A percentile compares a stretch with the other conserved stretches of the same genome.
These are phyloP conservation scores for Chlamydomonas sp. DNA, from an alignment of 139 green algal genomes.

Conservation along the genomic window DNA sequence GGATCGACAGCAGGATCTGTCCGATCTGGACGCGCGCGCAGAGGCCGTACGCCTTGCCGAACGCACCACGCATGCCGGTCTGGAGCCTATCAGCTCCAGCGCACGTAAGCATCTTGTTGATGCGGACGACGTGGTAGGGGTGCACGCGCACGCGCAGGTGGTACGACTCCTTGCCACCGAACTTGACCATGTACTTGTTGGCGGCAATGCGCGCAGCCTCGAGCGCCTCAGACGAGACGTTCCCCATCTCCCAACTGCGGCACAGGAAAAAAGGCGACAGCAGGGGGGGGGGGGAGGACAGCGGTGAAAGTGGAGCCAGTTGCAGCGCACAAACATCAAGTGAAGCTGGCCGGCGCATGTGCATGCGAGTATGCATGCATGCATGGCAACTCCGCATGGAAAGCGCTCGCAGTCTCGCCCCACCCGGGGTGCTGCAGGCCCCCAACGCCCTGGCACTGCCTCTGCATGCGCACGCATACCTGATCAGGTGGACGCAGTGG, in stretches of 20 bases:
- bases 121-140: conserved; percentile 98
- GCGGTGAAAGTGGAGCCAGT: no score
- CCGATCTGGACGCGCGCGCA: conserved; percentile 92
- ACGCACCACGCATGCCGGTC: conserved; percentile 98
- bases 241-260: conserved; percentile 81
- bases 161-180: conserved; percentile 95
- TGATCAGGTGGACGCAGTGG: conserved; percentile 90
- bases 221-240: conserved; percentile 76
- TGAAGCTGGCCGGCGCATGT: no score
- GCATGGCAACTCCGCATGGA: no score
- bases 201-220: conserved; percentile 95
- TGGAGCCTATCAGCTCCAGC: conserved; percentile 97
- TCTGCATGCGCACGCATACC: no score
- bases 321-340: no score
- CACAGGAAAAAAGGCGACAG: neutral
- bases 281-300: neutral
- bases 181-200: conserved; percentile 99
- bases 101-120: conserved; percentile 99
- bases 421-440: no score
- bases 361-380: no score
- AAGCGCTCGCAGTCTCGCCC: no score
- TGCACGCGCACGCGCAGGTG: conserved; percentile 97
- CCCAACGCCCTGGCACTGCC: no score
- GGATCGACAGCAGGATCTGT: conserved; percentile 95
- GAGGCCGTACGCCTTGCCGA: conserved; percentile 90